phyloP scores from a whole-genome alignment of 371 early-diverging fungal genomes.

The Smittium culicis region DNA sequence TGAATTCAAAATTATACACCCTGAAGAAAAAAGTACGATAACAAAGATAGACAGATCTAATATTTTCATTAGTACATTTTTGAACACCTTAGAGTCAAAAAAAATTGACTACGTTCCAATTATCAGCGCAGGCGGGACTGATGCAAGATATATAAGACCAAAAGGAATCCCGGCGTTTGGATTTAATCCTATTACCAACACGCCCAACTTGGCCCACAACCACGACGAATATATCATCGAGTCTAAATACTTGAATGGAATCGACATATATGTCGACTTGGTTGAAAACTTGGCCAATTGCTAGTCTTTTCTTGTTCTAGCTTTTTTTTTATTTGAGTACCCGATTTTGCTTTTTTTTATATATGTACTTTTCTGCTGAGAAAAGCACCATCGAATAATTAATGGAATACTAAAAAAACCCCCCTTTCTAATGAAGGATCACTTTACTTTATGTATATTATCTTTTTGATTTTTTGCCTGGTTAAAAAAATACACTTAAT shows the following conservation, averaged over 20 bases:
- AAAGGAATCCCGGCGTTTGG: constrained; percentile 58
- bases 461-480: no score
- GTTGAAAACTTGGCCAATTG: background rate
- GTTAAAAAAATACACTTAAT: no score
- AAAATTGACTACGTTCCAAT: constrained; percentile 35
- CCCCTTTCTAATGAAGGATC: no score
- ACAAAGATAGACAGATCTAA: constrained; percentile 38
- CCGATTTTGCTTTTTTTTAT: no score
- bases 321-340: no score
- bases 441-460: no score
- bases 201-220: constrained; percentile 48
- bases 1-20: constrained; percentile 40
- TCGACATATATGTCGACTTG: background rate
- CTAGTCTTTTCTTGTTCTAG: no score
- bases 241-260: background rate
- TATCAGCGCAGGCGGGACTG: constrained; percentile 65
- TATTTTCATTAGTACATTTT: constrained; percentile 30
- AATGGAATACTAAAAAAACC: no score
- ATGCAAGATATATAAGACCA: constrained; percentile 51
- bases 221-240: background rate
- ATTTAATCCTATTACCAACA: constrained; percentile 50
- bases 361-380: no score
- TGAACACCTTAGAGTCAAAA: background rate
- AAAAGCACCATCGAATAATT: no score
- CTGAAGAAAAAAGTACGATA: constrained; percentile 33